Evolutionary conservation across 2,329 filamentous ascomycete genomes (phyloP), one percentile per base, ranked within the genome.

Genomic region (Albophoma yamanashiensis): DNA sequence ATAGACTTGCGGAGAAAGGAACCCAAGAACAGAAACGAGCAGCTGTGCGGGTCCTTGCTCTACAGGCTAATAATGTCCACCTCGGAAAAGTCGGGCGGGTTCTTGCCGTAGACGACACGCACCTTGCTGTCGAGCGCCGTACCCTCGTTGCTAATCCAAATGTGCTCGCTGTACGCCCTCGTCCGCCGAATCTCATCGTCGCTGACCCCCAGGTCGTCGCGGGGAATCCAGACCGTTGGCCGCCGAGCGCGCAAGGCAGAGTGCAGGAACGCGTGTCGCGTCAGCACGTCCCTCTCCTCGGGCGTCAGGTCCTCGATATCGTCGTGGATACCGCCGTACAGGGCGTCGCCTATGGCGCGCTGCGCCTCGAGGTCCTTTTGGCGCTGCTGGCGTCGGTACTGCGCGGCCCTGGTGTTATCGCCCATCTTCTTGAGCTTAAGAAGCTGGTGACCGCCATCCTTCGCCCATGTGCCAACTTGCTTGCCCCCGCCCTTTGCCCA

Each of bases 91-190:
- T 96, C 92, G 0, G 92, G 92, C 20, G 92, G 92, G 62, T 91
- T 89, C 63, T 85, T 85, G 64, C 89, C 88, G 73, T 94, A 97
- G 43, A 96, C 84, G 6, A 96, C 91, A 22, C 89, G 85, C 38
- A 85, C 85, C 72, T 91, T 92, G 60, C 86, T 89, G 76, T 97
- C 91, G 66, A 97, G 78, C 12, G 91, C 89, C 25, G 93, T 92
- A 61, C 92, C 92, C 71, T 95, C 89, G 72, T 97, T 97, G 67
- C 90, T 96, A 70, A 97, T 92, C 89, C 92, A 96, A 58, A 97
- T 89, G 63, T 85, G 80, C 61, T 89, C 84, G 69, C 88, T 93
- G 71, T 92, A 89, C 56, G 81, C 79, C 64, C 87, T 82, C 8
- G 92, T 96, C 42, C 89, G 81, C 68, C 81, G 81, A 53, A 97